phyloP scores from a whole-genome alignment of 805 yeast species.

The Starmerella cellae region DNA sequence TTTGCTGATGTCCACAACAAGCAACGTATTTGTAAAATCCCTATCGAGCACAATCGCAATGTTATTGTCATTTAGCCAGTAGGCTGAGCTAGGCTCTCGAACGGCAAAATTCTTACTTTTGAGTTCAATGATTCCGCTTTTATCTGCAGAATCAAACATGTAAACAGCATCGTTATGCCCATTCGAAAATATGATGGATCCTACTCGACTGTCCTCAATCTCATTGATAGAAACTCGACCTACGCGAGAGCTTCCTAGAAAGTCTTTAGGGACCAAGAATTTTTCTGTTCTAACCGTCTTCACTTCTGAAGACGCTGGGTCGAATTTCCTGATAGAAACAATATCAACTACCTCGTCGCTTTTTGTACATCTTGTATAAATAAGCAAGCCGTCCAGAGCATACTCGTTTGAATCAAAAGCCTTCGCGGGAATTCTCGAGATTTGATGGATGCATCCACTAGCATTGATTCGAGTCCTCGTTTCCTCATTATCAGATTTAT shows the following conservation, averaged over 20 bases:
- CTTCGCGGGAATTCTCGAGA: not conserved
- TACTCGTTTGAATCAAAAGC: not conserved
- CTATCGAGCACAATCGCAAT: not conserved
- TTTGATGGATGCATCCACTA: not conserved
- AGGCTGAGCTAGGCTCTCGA: not conserved
- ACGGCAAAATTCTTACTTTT: not conserved
- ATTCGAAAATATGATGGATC: constrained; percentile 1
- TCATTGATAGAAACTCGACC: not conserved
- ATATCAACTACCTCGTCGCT: not conserved
- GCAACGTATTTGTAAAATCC: not conserved
- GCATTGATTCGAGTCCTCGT: not conserved
- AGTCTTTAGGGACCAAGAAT: not conserved
- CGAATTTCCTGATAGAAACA: not conserved
- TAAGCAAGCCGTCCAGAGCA: not conserved
- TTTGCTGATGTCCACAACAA: not conserved
- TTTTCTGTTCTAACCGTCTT: not conserved
- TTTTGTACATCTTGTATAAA: not conserved
- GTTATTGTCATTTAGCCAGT: not conserved
- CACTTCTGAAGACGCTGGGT: not conserved
- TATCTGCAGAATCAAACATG: not conserved
- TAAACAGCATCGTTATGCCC: not conserved
- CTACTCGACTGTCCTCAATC: not conserved
- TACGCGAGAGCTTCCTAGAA: not conserved
- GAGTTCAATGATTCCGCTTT: not conserved
- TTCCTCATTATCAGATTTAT: not conserved